A percentile compares a stretch with the other conserved stretches of the same genome.
Evolutionary conservation across 176 grass and related monocot genomes (phyloP).

Genomic region (Thalia dealbata): DNA sequence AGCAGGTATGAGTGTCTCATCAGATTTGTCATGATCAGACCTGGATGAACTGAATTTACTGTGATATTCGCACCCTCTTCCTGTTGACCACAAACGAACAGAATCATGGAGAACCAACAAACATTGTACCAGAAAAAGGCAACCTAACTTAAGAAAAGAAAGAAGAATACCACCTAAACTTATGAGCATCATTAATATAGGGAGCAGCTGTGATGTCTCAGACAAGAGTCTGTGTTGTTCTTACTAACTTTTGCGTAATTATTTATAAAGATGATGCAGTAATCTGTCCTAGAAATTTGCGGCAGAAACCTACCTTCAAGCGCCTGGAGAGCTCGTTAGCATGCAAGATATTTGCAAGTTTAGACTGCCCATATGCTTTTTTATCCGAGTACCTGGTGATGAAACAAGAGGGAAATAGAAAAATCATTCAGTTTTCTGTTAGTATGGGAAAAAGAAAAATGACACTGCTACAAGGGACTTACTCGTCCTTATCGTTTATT

Average conservation of each 20-base stretch:
- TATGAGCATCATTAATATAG: too few relatives aligned
- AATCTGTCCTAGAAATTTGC: not conserved
- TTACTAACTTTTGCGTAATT: not conserved
- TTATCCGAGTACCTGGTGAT: conserved; percentile 72
- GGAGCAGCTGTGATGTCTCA: too few relatives aligned
- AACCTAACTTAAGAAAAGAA: not conserved
- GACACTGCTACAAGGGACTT: conserved; percentile 8
- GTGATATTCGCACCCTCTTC: conserved; percentile 76
- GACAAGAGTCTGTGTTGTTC: too few relatives aligned
- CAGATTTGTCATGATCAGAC: conserved; percentile 95
- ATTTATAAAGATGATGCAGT: not conserved
- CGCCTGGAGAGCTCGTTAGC: conserved; percentile 69
- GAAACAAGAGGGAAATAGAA: conserved; percentile 19
- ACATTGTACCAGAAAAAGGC: not conserved
- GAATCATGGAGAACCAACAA: not conserved
- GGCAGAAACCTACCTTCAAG: conserved; percentile 40
- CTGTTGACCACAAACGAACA: conserved; percentile 31
- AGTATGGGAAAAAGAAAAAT: too few relatives aligned
- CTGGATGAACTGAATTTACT: conserved; percentile 81
- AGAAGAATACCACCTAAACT: not conserved
- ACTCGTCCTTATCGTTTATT: conserved; percentile 53
- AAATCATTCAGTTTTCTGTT: not conserved
- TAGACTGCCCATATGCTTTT: conserved; percentile 87
- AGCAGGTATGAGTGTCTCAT: conserved; percentile 72
- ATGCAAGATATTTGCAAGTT: conserved; percentile 88